Percentiles rank a stretch among this genome's conserved stretches.
phyloP scores from a whole-genome alignment of 345 rosid species.

The Gossypium thurberi region DNA sequence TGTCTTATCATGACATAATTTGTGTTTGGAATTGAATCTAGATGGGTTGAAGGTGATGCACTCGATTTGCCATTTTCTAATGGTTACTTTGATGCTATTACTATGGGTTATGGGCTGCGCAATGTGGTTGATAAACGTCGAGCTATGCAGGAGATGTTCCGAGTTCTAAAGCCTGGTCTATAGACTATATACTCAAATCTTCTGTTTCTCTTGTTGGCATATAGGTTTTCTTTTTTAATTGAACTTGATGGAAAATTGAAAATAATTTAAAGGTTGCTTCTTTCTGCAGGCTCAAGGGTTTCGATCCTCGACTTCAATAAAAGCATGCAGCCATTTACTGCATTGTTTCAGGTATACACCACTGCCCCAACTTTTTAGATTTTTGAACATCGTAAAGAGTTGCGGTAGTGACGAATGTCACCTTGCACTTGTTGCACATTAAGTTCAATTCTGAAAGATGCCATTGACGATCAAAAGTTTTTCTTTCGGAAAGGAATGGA shows the following conservation, averaged over 20 bases:
- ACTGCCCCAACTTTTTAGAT: neutral
- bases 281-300: conserved; percentile 47
- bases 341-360: conserved; percentile 59
- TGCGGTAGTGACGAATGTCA: neutral
- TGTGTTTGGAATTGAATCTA: conserved; percentile 13
- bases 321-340: conserved; percentile 39
- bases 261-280: neutral
- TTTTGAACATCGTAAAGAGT: neutral
- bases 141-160: conserved; percentile 60
- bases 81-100: conserved; percentile 64
- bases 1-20: neutral
- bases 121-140: conserved; percentile 58
- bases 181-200: neutral
- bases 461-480: conserved; percentile 3
- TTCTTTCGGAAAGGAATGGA: conserved; percentile 55
- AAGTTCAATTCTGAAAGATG: neutral
- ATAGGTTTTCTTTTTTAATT: neutral
- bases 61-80: conserved; percentile 66
- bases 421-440: neutral
- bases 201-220: neutral
- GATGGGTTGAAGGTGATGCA: conserved; percentile 89
- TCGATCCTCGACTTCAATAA: conserved; percentile 87
- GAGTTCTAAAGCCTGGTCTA: conserved; percentile 75
- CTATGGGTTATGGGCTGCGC: conserved; percentile 84
- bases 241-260: neutral